These are phyloP conservation scores for Fusarium chlamydosporum DNA, from an alignment of 2,329 filamentous ascomycete species.

Conservation along the genomic window DNA sequence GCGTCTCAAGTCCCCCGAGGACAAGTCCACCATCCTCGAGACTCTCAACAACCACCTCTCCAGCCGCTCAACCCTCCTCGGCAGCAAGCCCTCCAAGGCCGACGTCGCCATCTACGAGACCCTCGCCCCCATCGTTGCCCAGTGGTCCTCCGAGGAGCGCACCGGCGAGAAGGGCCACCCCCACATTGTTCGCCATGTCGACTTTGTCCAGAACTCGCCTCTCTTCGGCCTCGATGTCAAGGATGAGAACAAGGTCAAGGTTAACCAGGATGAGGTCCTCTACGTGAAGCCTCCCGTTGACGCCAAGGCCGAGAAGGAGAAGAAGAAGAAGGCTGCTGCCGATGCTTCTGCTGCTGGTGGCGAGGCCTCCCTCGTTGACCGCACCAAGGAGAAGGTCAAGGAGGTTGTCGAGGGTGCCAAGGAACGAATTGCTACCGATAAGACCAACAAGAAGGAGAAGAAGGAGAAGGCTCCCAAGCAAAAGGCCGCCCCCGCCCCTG, in stretches of 20 bases:
- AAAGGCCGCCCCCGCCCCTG: conserved; percentile 74
- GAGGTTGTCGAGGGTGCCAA: conserved; percentile 67
- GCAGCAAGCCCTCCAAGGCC: conserved; percentile 88
- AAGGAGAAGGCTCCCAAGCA: conserved; percentile 88
- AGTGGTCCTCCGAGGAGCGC: conserved; percentile 87
- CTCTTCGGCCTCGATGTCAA: conserved; percentile 79
- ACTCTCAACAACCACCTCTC: conserved; percentile 89
- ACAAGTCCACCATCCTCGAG: conserved; percentile 78
- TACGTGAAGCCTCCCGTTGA: conserved; percentile 92
- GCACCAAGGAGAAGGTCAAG: conserved; percentile 72
- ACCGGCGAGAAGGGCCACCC: conserved; percentile 91
- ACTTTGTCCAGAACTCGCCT: conserved; percentile 93
- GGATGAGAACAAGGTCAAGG: conserved; percentile 79
- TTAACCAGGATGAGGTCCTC: conserved; percentile 84
- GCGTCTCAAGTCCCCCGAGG: conserved; percentile 70
- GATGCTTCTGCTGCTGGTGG: conserved; percentile 68
- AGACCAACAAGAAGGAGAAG: conserved; percentile 85
- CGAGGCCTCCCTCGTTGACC: conserved; percentile 67
- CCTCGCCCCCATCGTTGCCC: conserved; percentile 80
- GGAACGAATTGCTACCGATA: conserved; percentile 56
- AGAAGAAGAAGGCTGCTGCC: conserved; percentile 89
- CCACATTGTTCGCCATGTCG: conserved; percentile 90
- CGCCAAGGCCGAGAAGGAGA: conserved; percentile 96
- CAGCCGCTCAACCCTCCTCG: conserved; percentile 89
- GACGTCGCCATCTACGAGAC: conserved; percentile 87